Conservation (phyloP, 805 yeast genomes). For the Metschnikowia chrysomelidarum region DNA sequence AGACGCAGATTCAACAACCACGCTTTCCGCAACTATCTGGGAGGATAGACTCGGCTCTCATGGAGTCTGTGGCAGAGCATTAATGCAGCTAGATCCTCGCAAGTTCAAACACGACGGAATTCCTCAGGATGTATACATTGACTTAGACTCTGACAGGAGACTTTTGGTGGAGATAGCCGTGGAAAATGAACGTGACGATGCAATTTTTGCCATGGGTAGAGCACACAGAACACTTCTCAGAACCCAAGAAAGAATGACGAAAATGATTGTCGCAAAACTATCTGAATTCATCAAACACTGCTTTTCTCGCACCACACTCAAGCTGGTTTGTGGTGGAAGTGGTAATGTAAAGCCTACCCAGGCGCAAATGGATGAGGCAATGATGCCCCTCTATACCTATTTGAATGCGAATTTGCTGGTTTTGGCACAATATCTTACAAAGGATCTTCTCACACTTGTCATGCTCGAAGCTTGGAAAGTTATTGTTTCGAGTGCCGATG, state of each 20-base stretch:
- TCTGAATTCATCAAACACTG: slow-evolving; percentile 58
- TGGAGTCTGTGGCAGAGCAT: slow-evolving; percentile 63
- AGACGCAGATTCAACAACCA: slow-evolving; percentile 40
- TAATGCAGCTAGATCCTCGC: slow-evolving; percentile 58
- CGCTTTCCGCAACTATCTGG: slow-evolving; percentile 67
- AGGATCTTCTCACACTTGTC: slow-evolving; percentile 55
- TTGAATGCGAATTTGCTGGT: slow-evolving; percentile 66
- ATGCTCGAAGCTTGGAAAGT: slow-evolving; percentile 82
- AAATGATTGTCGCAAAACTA: slow-evolving; percentile 71
- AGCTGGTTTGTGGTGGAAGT: slow-evolving; percentile 49
- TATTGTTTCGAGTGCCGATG: slow-evolving; percentile 66
- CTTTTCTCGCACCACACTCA: slow-evolving; percentile 57
- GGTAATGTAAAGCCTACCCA: slow-evolving; percentile 45
- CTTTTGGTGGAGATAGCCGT: slow-evolving; percentile 65
- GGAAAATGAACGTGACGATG: slow-evolving; percentile 79
- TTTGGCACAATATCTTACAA: slow-evolving; percentile 57
- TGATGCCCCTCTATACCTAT: slow-evolving; percentile 72
- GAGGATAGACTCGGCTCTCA: slow-evolving; percentile 57
- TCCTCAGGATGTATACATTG: slow-evolving; percentile 57
- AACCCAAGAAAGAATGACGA: slow-evolving; percentile 63
- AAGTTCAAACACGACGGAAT: slow-evolving; percentile 65
- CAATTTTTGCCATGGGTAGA: slow-evolving; percentile 76
- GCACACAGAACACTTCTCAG: slow-evolving; percentile 65
- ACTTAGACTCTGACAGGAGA: slow-evolving; percentile 67
- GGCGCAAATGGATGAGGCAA: slow-evolving; percentile 57